These are phyloP conservation scores for Irpex rosettiformis DNA, from an alignment of 1,284 basidiomycete genomes.

Conservation along the genomic window DNA sequence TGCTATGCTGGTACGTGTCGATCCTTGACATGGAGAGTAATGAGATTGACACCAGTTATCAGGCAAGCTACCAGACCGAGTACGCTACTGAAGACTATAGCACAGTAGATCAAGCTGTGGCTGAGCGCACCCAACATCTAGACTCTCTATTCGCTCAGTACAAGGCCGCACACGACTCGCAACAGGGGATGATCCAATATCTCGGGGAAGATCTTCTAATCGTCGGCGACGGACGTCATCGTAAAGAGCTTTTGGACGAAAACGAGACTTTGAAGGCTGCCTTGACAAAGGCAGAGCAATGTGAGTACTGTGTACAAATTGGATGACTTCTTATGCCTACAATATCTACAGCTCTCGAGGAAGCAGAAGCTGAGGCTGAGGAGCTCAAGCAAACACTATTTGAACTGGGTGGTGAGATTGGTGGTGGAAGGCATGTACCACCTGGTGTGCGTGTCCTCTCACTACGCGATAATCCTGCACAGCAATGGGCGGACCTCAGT, in stretches of 20 bases:
- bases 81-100: constrained; percentile 32
- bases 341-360: constrained; percentile 39
- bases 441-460: constrained; percentile 68
- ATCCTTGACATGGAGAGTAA: too few species aligned
- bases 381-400: constrained; percentile 69
- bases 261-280: constrained; percentile 38
- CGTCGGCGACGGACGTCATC: constrained; percentile 25
- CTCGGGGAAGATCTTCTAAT: constrained; percentile 32
- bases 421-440: constrained; percentile 73
- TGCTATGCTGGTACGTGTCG: constrained; percentile 50
- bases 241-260: constrained; percentile 39
- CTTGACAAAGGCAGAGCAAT: constrained; percentile 38
- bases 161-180: constrained; percentile 41
- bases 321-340: background rate
- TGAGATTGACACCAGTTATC: background rate
- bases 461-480: constrained; percentile 72
- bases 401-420: constrained; percentile 71
- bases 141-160: constrained; percentile 55
- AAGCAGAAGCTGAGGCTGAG: constrained; percentile 39
- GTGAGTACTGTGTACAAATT: constrained; percentile 28
- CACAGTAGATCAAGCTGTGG: constrained; percentile 33
- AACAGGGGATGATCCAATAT: constrained; percentile 42
- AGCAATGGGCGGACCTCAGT: constrained; percentile 68
- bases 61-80: constrained; percentile 63
- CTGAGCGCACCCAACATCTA: constrained; percentile 50